These are phyloP conservation scores for Penicillium sp. DNA, from an alignment of 2,329 filamentous ascomycete species.

Conservation along the genomic window DNA sequence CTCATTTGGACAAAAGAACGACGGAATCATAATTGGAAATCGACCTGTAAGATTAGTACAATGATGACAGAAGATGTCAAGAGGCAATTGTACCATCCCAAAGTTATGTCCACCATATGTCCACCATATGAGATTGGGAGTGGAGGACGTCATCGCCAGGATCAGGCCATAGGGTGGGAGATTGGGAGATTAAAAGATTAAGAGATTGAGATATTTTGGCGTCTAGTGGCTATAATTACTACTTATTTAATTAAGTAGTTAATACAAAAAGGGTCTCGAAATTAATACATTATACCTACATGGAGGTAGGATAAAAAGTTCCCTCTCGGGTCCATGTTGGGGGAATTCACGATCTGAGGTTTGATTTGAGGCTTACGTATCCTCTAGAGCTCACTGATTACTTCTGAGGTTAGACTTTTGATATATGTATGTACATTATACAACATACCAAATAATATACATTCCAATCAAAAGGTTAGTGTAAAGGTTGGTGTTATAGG, in stretches of 20 bases:
- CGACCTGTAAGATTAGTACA: too few species aligned
- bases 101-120: neutral
- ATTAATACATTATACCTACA: too few species aligned
- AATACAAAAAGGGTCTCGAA: too few species aligned
- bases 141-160: too few species aligned
- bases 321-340: neutral
- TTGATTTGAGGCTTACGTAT: neutral
- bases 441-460: neutral
- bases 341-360: neutral
- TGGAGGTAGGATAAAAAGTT: too few species aligned
- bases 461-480: neutral
- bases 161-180: too few species aligned
- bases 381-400: neutral
- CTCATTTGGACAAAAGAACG: neutral
- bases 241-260: too few species aligned
- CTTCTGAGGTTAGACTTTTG: neutral
- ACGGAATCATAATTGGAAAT: neutral
- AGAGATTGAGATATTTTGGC: too few species aligned
- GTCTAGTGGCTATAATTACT: too few species aligned
- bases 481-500: neutral
- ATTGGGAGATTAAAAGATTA: too few species aligned
- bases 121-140: too few species aligned
- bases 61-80: neutral
- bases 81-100: neutral
- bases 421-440: neutral